Percentiles rank a stretch among this genome's conserved stretches.
These are phyloP conservation scores for Stachybotrys chlorohalonatus DNA, from an alignment of 2,329 filamentous ascomycete species.

Conservation along the genomic window DNA sequence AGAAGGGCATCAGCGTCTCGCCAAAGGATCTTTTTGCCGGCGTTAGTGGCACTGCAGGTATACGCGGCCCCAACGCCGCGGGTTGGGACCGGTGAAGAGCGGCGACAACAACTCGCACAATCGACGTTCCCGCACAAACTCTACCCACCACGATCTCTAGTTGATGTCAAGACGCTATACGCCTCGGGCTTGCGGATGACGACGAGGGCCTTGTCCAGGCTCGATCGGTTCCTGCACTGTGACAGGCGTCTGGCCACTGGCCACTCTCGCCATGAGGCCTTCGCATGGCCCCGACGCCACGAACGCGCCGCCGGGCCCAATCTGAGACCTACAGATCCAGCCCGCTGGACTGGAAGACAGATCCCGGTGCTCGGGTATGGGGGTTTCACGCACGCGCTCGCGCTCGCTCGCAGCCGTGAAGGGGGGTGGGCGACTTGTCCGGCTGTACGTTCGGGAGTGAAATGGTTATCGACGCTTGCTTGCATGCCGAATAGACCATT, in stretches of 20 bases:
- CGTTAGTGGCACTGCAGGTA: neutral
- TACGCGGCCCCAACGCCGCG: neutral
- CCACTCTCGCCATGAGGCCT: neutral
- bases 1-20: neutral
- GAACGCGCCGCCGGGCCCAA: neutral
- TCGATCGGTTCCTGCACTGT: too few species aligned
- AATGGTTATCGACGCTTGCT: neutral
- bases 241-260: neutral
- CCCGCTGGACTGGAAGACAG: neutral
- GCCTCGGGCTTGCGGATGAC: too few species aligned
- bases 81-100: too few species aligned
- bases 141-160: too few species aligned
- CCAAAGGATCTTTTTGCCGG: neutral
- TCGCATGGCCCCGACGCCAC: neutral
- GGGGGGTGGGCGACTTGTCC: neutral
- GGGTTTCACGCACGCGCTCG: neutral
- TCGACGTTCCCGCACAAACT: too few species aligned
- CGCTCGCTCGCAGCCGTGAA: neutral
- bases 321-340: neutral
- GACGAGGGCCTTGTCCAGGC: too few species aligned
- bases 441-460: neutral
- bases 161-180: too few species aligned
- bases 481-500: constrained; percentile 1
- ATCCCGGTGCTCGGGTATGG: constrained; percentile 1
- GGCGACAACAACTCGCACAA: too few species aligned